Evolutionary conservation across 176 grass and related monocot species (phyloP), one percentile per base, ranked within the genome.

Genomic region (Dendrocalamus sinicus): DNA sequence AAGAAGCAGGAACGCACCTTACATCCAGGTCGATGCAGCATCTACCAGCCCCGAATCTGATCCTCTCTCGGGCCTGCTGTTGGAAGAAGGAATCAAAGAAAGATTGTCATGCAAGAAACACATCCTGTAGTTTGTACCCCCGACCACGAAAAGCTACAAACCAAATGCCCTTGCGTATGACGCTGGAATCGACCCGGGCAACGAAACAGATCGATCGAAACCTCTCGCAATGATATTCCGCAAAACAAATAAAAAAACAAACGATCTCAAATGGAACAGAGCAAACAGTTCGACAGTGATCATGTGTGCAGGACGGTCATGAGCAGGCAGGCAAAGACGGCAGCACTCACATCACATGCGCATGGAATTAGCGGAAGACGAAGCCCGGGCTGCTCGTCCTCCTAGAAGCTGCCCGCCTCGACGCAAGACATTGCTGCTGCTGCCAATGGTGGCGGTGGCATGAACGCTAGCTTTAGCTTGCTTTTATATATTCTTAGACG

Each of bases 61-160:
- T 71, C 39, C 24, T 48, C 63, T 4, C 2, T 15, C 39, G 20
- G 14, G 40, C 43, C 19, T 17, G 80, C 46, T 51, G 76, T 46
- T 10, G 76, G 9, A 73, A 17, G 20, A 58, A 41, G 8, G 81
- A 37, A 48, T 45, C 60, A 19, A 39, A 24, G 43, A 11, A 62
- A 47, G 23, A 5, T 82, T 46, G 4, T 12, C 28, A 50, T 24
- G 40, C 50, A 83, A 73, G 67, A 22, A 87, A 84, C 66, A 64
- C 70, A 70, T 37, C 30, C 13, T 16, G 57, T 9, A 17, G 67
- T 37, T 75, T 75, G 78, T 40, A 77, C 26, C n/a, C 44, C 53
- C 73, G 64, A 71, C 86, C 64, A 83, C 26, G 80, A 55, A 83
- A 83, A 48, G 80, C 73, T 77, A 32, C 13, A 24, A 41, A 53